Base-by-base conservation (phyloP, 306 rosid species). In the Quercus engelmannii region DNA sequence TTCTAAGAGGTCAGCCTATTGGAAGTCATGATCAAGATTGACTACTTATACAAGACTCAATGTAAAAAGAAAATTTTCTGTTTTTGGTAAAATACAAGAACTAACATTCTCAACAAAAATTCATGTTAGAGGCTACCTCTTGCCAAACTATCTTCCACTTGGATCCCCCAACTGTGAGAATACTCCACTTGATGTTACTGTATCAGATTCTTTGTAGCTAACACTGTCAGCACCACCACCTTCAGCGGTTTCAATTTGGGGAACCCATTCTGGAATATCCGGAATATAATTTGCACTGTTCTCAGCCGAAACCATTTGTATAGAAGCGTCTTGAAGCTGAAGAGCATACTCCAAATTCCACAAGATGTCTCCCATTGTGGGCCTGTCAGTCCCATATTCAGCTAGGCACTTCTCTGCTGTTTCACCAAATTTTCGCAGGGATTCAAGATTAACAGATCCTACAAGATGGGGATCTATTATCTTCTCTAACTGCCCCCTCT, bases 271-370 rank as follows among this genome's bases (percentile, higher is more conserved):
- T 28, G 79, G 63, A 62, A 76, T 73, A 5, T 72, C 79, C 0
- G 69, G 81, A 68, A 84, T 73, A 38, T 73, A 76, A 69, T 73
- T 73, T 15, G 75, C 82, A 55, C 78, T 84, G 6, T 74, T 76
- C 25, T 81, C 68, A 11, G 33, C 72, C 2, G 77, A 74, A 31
- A 55, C 31, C 5, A 59, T 77, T 6, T 83, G 76, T 52, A 63
- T 38, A 11, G 80, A 77, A 52, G 82, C 71, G 75, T 77, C 85
- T 51, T 84, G 85, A 2, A 80, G 87, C 73, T 84, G 87, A 73
- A 84, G 77, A 73, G 82, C 79, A 68, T 84, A 80, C 80, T 80
- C 87, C 82, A 84, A 54, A 78, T 84, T 84, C 87, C 85, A 84
- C 71, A 80, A 54, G 20, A 84, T 82, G 43, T 76, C 85, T 49